A percentile compares a stretch with the other conserved stretches of the same genome.
Evolutionary conservation across 2,329 filamentous ascomycete species (phyloP).

Genomic region (Cercospora sojina): DNA sequence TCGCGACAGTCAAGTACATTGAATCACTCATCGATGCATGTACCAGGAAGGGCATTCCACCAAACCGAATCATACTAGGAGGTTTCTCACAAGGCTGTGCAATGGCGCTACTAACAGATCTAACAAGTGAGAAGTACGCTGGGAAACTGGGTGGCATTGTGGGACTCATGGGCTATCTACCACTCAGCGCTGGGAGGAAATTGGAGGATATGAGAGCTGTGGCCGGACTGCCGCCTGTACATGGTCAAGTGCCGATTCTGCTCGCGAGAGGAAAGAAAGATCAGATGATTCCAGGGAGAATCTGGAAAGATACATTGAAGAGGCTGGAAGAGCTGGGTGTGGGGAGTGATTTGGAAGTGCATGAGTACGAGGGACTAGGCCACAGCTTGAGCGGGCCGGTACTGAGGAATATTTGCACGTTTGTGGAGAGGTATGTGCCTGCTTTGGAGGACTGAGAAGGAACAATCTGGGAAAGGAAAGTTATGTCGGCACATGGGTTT

Average conservation of each 20-base stretch:
- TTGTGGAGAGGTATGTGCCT: constrained; percentile 44
- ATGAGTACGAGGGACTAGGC: constrained; percentile 52
- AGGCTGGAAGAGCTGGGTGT: constrained; percentile 43
- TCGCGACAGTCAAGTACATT: constrained; percentile 42
- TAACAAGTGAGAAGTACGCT: constrained; percentile 41
- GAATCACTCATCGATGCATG: constrained; percentile 45
- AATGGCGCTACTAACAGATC: constrained; percentile 44
- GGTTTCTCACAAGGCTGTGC: constrained; percentile 52
- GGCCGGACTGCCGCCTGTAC: constrained; percentile 37
- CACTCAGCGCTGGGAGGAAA: constrained; percentile 31
- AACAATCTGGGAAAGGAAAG: background rate
- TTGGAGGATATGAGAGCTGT: constrained; percentile 43
- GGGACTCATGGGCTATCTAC: constrained; percentile 51
- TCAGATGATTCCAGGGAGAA: constrained; percentile 48
- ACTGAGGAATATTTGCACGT: constrained; percentile 49
- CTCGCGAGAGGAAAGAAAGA: constrained; percentile 50
- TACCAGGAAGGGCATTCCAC: constrained; percentile 42
- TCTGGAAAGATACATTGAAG: constrained; percentile 46
- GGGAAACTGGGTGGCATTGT: constrained; percentile 45
- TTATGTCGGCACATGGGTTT: background rate
- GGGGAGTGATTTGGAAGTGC: constrained; percentile 40
- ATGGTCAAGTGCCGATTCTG: constrained; percentile 46
- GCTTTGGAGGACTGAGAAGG: constrained; percentile 34
- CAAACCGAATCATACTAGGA: constrained; percentile 46
- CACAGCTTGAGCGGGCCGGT: constrained; percentile 47